These are phyloP conservation scores for Boletus eberwhitei DNA, from an alignment of 768 basidiomycete species.

Conservation along the genomic window DNA sequence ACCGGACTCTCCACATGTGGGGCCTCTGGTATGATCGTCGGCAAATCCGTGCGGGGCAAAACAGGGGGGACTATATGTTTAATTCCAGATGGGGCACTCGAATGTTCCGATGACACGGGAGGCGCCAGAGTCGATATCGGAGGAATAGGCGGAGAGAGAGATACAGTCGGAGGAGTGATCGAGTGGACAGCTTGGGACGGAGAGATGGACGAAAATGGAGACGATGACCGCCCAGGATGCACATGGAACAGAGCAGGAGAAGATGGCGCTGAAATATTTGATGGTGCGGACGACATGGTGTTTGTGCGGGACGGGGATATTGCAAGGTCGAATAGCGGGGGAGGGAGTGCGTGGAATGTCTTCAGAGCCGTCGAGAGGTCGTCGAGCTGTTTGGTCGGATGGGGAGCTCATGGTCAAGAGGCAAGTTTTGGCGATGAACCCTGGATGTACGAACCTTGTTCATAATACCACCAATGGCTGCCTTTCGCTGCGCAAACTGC, in stretches of 20 bases:
- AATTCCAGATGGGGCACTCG: neutral
- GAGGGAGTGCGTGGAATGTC: conserved; percentile 43
- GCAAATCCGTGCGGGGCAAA: conserved; percentile 8
- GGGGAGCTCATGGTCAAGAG: neutral
- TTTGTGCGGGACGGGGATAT: conserved; percentile 24
- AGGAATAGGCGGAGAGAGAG: conserved; percentile 17
- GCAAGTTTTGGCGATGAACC: neutral
- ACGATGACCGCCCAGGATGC: conserved; percentile 1
- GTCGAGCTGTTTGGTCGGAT: conserved; percentile 22
- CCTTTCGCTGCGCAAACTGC: conserved; percentile 67
- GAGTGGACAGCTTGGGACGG: conserved; percentile 2
- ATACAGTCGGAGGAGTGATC: neutral
- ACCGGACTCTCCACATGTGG: conserved; percentile 32
- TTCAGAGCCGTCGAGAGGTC: conserved; percentile 35
- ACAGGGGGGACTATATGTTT: conserved; percentile 6
- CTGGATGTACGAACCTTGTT: conserved; percentile 46
- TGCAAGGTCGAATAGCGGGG: conserved; percentile 37
- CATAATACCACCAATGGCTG: conserved; percentile 71
- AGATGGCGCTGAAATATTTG: conserved; percentile 21
- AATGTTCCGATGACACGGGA: neutral
- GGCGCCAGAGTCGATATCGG: conserved; percentile 21
- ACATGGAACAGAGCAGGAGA: conserved; percentile 6
- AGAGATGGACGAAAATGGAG: conserved; percentile 5
- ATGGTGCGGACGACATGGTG: conserved; percentile 29
- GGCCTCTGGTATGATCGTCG: conserved; percentile 20